Evolutionary conservation across 768 basidiomycete species (phyloP), one percentile per base, ranked within the genome.

Genomic region (Cubamyces sp.): DNA sequence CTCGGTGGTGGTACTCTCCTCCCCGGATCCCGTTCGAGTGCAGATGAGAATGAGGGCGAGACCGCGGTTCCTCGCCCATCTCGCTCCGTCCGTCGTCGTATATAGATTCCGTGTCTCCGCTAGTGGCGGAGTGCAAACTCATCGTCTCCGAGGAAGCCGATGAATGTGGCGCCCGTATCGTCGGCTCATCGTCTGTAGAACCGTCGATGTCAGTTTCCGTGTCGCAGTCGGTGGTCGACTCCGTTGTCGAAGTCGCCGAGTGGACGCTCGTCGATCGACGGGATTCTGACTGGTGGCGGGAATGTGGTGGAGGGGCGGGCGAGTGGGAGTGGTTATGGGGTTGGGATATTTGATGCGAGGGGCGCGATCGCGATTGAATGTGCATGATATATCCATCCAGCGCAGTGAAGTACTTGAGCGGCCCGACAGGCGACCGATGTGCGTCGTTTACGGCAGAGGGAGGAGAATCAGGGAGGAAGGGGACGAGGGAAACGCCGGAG

Each of bases 131-230:
- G 55, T 68, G 70, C 47, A 73, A 58, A 51, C 73, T 75, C 67
- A 70, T 70, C 40, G 74, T 74, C 59, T 71, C 73, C 43, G 73
- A 79, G 3, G 77, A 78, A 15, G 73, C 73, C 21, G 72, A 72
- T 12, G 80, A 81, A 56, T 76, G 74, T 5, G 74, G 72, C 12
- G 84, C 84, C 28, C 87, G 81, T 64, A 91, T 89, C n/a, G 89
- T 91, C n/a, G 90, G 89, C 71, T 91, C 89, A 62, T 91, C 89
- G 61, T 91, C 90, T 23, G 89, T 90, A 56, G 83, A 86, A 61
- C 80, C 82, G 40, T 82, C 87, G 49, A 82, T 78, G 51, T 81
- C 83, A 1, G 79, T 80, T 64, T 78, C 80, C 39, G 76, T 74
- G 39, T 77, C 78, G 2, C 74, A 71, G 21, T 76, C 74, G 53